These are phyloP conservation scores for Mycena latifolia DNA, from an alignment of 768 basidiomycete genomes.

Conservation along the genomic window DNA sequence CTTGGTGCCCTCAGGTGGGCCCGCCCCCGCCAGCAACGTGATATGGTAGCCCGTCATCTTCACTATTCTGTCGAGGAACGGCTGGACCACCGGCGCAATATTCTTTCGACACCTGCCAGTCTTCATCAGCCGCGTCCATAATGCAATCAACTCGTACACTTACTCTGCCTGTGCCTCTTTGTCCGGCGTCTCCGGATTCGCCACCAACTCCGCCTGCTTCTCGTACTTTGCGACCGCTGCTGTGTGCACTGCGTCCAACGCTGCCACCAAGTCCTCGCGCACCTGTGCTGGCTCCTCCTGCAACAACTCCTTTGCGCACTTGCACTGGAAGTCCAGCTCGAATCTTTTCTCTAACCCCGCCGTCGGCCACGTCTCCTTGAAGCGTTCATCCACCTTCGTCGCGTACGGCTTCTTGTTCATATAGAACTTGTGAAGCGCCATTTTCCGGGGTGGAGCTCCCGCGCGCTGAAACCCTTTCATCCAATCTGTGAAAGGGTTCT, in stretches of 20 bases:
- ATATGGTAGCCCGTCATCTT: conserved; percentile 17
- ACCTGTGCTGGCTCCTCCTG: not conserved
- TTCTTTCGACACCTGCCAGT: not conserved
- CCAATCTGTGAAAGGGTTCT: not conserved
- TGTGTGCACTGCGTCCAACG: not conserved
- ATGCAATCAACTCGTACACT: not conserved
- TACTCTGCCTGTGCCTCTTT: not conserved
- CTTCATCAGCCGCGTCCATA: not conserved
- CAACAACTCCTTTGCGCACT: conserved; percentile 1
- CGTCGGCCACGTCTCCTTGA: not conserved
- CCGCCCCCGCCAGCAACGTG: conserved; percentile 5
- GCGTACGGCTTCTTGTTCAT: conserved; percentile 5
- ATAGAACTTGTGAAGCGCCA: conserved; percentile 1
- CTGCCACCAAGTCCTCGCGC: not conserved
- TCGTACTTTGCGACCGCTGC: not conserved
- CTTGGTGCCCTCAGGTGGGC: not conserved
- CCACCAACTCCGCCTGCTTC: not conserved
- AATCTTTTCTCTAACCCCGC: not conserved
- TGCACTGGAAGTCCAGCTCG: conserved; percentile 5
- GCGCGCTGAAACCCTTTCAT: not conserved
- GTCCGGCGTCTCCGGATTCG: not conserved
- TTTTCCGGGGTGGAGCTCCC: not conserved
- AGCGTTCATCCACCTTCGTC: not conserved
- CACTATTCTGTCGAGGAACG: conserved; percentile 3
- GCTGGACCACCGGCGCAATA: conserved; percentile 9